Percentiles rank a stretch among this genome's conserved stretches.
These are phyloP conservation scores for Neoboletus brunneissimus DNA, from an alignment of 768 basidiomycete genomes.

Conservation along the genomic window DNA sequence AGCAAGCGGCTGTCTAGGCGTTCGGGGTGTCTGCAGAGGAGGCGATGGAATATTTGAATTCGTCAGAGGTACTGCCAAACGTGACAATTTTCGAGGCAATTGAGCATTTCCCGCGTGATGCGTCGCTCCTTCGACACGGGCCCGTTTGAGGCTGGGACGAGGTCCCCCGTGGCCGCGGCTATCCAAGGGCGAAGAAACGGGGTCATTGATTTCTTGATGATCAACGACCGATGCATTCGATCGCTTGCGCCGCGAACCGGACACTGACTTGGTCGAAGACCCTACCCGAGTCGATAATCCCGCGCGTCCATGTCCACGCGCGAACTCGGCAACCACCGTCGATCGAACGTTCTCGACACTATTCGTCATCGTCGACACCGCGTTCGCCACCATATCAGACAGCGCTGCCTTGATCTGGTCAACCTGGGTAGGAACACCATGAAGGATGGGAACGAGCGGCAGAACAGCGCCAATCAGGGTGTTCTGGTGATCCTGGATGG, in stretches of 20 bases:
- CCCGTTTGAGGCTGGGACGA: conserved; percentile 8
- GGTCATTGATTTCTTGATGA: not conserved
- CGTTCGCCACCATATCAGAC: conserved; percentile 18
- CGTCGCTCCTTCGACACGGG: conserved; percentile 9
- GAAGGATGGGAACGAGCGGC: conserved; percentile 60
- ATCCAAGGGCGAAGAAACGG: conserved; percentile 15
- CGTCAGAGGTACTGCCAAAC: conserved; percentile 1
- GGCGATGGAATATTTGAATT: not conserved
- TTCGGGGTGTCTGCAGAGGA: conserved; percentile 9
- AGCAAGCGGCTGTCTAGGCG: conserved; percentile 20
- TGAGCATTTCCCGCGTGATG: not conserved
- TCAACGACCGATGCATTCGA: not conserved
- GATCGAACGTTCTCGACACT: conserved; percentile 14
- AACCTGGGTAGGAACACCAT: conserved; percentile 57
- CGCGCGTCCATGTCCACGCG: not conserved
- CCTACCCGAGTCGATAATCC: conserved; percentile 5
- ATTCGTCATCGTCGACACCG: conserved; percentile 16
- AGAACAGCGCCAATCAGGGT: conserved; percentile 44
- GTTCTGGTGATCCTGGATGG: conserved; percentile 42
- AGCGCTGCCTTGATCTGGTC: conserved; percentile 23
- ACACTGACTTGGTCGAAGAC: not conserved
- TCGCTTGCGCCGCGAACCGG: conserved; percentile 5
- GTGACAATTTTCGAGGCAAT: conserved; percentile 11
- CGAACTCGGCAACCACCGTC: conserved; percentile 5
- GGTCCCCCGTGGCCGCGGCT: not conserved